Evolutionary conservation across 345 rosid species (phyloP), one percentile per base, ranked within the genome.

Genomic region (Jatropha curcas): DNA sequence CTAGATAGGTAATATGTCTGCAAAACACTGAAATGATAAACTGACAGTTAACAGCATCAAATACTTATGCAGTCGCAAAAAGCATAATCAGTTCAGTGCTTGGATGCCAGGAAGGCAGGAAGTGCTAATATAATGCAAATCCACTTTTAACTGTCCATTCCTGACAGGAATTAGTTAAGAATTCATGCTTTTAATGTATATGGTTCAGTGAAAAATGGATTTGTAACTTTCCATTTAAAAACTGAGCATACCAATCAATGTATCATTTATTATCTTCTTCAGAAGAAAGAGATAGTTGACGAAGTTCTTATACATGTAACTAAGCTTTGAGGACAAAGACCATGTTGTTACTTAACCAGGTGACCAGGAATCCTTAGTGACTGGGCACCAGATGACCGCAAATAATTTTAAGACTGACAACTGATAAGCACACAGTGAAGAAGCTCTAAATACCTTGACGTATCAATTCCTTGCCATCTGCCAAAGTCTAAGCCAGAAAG

Each of bases 401-500:
- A 63, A 52, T 3, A 53, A 37, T 37, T 46, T 56, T 17, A 12
- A 25, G 13, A 57, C 35, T 61, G 50, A 57, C 31, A 67, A 57
- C 7, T 6, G 41, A 31, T 34, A 48, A 67, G n/a, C 14, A 48
- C 33, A 25, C 0, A 12, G 25, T 27, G n/a, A 63, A 13, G 35
- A 60, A 62, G n/a, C 48, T 41, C 50, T 19, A 65, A 67, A 51
- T 90, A 94, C 98, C 97, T 89, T 43, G 94, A 88, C 85, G 80
- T 76, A 60, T 94, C 98, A 82, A 90, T 86, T 81, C 72, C 88
- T 81, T 84, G 88, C 91, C 86, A 90, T 81, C 84, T 90, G 65
- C 90, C 89, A 87, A 95, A 95, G 72, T 95, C 99, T 74, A 95
- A 86, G 86, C 93, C 82, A 14, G 98, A 92, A 56, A 95, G 89